These are phyloP conservation scores for Lumnitzera littorea DNA, from an alignment of 345 rosid species.

Conservation along the genomic window DNA sequence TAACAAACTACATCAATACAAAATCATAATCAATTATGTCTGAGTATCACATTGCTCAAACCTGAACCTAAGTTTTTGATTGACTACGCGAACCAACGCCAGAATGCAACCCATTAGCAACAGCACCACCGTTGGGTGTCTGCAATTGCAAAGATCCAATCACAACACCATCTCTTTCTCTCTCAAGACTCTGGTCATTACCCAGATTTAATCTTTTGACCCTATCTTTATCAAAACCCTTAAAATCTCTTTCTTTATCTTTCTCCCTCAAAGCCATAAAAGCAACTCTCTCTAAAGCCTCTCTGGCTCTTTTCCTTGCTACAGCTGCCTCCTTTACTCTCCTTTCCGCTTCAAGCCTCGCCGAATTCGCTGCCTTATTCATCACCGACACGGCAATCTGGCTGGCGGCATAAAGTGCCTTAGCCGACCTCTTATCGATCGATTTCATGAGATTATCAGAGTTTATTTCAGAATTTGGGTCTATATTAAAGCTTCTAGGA, in stretches of 20 bases:
- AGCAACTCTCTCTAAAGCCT: constrained; percentile 48
- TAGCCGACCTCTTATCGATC: constrained; percentile 35
- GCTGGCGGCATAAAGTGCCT: constrained; percentile 48
- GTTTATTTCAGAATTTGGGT: neutral
- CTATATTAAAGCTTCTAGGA: neutral
- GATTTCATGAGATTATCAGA: constrained; percentile 1
- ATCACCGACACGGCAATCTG: constrained; percentile 47
- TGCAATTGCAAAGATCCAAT: too few relatives aligned
- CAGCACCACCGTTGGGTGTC: constrained; percentile 2
- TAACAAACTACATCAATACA: too few relatives aligned
- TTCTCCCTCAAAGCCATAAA: constrained; percentile 9
- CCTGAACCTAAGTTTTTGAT: too few relatives aligned
- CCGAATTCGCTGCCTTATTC: constrained; percentile 35
- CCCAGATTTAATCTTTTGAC: constrained; percentile 9
- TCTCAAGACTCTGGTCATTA: neutral
- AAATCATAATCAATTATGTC: too few relatives aligned
- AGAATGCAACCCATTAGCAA: constrained; percentile 8
- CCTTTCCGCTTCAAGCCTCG: constrained; percentile 43
- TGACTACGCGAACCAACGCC: neutral
- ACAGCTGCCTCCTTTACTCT: constrained; percentile 50
- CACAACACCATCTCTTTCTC: neutral
- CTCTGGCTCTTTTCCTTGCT: constrained; percentile 61
- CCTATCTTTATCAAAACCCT: constrained; percentile 3
- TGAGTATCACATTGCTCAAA: too few relatives aligned
- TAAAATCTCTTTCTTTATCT: constrained; percentile 7